Percentiles rank a stretch among this genome's conserved stretches.
Evolutionary conservation across 106 monocot genomes (phyloP).

Genomic region (Dendrobium nobile): DNA sequence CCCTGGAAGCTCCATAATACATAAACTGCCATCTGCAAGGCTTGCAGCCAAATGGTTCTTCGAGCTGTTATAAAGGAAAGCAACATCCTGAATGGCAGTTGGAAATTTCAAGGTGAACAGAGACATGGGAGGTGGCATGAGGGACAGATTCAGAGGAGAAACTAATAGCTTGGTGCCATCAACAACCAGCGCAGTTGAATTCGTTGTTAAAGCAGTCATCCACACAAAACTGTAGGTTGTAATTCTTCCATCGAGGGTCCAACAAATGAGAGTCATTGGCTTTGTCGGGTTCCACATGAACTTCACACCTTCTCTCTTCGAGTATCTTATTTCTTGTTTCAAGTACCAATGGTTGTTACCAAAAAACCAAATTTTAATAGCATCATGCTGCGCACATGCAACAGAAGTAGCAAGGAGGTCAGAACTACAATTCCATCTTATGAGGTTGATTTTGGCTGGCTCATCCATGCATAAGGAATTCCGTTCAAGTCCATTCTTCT

Average conservation of each 20-base stretch:
- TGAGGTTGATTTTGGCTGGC: slow-evolving; percentile 31
- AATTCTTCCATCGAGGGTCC: slow-evolving; percentile 69
- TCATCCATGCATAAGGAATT: slow-evolving; percentile 63
- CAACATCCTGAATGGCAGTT: slow-evolving; percentile 48
- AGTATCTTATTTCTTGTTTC: slow-evolving; percentile 83
- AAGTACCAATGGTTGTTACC: slow-evolving; percentile 96
- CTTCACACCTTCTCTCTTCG: slow-evolving; percentile 47
- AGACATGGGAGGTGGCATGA: slow-evolving; percentile 93
- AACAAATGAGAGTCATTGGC: slow-evolving; percentile 70
- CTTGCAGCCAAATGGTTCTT: slow-evolving; percentile 55
- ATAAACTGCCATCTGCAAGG: slow-evolving; percentile 71
- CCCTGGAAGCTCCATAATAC: slow-evolving; percentile 53
- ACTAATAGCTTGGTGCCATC: slow-evolving; percentile 59
- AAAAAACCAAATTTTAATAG: slow-evolving; percentile 76
- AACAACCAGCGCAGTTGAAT: slow-evolving; percentile 70
- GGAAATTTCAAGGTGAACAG: slow-evolving; percentile 72
- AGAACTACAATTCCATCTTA: slow-evolving; percentile 93
- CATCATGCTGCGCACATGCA: slow-evolving; percentile 43
- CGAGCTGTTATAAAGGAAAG: slow-evolving; percentile 40
- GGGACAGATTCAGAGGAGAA: slow-evolving; percentile 69
- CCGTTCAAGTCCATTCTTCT: slow-evolving; percentile 93
- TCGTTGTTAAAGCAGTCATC: slow-evolving; percentile 68
- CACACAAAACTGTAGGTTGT: slow-evolving; percentile 62
- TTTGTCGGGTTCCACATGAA: slow-evolving; percentile 91
- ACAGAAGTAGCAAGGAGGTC: slow-evolving; percentile 74